Evolutionary conservation across 192 early-diverging fungal species (phyloP).

Genomic region (Rhizoclosmatium globosum): DNA sequence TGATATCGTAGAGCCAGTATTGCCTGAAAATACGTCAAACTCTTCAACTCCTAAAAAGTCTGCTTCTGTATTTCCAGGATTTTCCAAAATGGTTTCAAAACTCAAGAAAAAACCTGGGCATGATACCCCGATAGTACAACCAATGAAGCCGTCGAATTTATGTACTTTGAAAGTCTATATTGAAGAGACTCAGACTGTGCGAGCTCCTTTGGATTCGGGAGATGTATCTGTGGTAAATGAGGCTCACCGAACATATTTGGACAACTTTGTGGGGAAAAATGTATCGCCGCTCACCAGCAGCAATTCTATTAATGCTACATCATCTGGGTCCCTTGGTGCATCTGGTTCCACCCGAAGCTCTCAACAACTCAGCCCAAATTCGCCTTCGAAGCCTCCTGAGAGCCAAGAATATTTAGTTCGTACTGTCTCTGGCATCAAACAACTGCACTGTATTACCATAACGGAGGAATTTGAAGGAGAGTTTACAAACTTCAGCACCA

Average conservation of each 20-base stretch:
- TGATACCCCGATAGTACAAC: not conserved
- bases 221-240: conserved; percentile 1
- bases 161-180: conserved; percentile 23
- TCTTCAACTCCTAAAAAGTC: not conserved
- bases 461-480: conserved; percentile 23
- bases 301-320: not conserved
- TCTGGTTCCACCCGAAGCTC: not conserved
- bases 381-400: no score
- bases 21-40: not conserved
- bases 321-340: not conserved
- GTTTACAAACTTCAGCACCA: no score
- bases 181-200: conserved; percentile 29
- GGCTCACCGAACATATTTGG: not conserved
- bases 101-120: conserved; percentile 2
- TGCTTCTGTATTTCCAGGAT: not conserved
- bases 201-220: conserved; percentile 26
- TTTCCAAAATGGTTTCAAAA: conserved; percentile 24
- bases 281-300: not conserved
- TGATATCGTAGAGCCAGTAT: not conserved
- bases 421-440: not conserved
- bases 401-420: conserved; percentile 13
- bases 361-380: not conserved
- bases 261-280: conserved; percentile 9
- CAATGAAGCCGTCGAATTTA: not conserved
- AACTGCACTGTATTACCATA: conserved; percentile 3